phyloP scores from a whole-genome alignment of 805 yeast species.

The Hanseniaspora mollemarum region DNA sequence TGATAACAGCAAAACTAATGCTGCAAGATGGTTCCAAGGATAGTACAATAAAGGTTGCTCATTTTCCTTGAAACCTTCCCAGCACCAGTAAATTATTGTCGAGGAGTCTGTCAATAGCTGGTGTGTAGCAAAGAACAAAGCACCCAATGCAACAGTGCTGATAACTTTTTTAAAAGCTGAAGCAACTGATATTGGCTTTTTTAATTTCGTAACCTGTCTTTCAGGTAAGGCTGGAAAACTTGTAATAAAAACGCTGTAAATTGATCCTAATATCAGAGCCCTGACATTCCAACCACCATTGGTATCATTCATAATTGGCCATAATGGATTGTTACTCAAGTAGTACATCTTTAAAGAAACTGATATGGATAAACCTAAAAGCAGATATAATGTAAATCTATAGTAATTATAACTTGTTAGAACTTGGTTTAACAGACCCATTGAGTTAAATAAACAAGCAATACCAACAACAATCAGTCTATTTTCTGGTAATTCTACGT shows the following conservation, averaged over 20 bases:
- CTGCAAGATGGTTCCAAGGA: conserved; percentile 42
- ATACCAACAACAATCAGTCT: conserved; percentile 64
- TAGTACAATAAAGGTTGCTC: conserved; percentile 77
- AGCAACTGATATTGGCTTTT: background rate
- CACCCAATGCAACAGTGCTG: conserved; percentile 58
- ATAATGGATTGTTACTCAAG: conserved; percentile 82
- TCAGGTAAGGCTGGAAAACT: conserved; percentile 26
- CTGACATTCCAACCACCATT: conserved; percentile 79
- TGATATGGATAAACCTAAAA: conserved; percentile 60
- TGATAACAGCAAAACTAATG: conserved; percentile 39
- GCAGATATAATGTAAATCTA: conserved; percentile 24
- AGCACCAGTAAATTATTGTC: conserved; percentile 82
- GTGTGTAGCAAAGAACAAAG: conserved; percentile 56
- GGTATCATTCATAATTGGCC: conserved; percentile 82
- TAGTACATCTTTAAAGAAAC: conserved; percentile 63
- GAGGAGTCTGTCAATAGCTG: conserved; percentile 76
- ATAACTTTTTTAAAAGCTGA: conserved; percentile 18
- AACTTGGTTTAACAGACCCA: conserved; percentile 7
- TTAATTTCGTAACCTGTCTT: background rate
- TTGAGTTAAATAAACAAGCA: conserved; percentile 34
- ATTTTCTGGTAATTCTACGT: conserved; percentile 53
- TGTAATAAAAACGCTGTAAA: conserved; percentile 50
- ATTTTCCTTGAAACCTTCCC: conserved; percentile 83
- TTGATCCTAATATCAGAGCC: conserved; percentile 52
- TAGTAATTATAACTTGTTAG: background rate